Base-by-base conservation (phyloP, 192 early-diverging fungal genomes). In the Kickxella alabastrina region DNA sequence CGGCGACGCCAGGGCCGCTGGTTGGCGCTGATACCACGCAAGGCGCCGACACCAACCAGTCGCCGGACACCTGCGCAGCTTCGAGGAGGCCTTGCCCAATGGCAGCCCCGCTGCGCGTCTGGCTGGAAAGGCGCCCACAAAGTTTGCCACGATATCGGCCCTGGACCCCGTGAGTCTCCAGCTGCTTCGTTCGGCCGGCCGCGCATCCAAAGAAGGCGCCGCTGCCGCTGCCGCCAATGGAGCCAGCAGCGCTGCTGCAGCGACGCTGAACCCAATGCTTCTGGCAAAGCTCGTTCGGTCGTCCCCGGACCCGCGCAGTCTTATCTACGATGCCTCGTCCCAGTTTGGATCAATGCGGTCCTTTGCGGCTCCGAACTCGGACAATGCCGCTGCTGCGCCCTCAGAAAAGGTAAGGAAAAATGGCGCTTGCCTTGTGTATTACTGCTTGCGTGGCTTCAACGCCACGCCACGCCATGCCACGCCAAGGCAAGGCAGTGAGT, bases 341-440 rank as follows among this genome's bases (percentile, higher is more conserved):
- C 73, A 61, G 47, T 76, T 76, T 44, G 73, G 73, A 17, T 63
- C 71, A 19, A 75, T 75, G 71, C 59, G 64, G 14, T 62, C 70
- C 14, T 58, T 31, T 43, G 47, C 41, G 25, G 59, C 71, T 15
- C 56, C 43, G 22, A 43, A 27, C 15, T 23, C 51, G 6, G 37
- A 57, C 13, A 47, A 47, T 14, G 45, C 45, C 3, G 15, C 28
- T 28, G 17, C 7, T 29, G 26, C 22, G 35, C 35, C n/a, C n/a
- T n/a, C n/a, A n/a, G n/a, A n/a, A n/a, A n/a, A n/a, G n/a, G n/a
- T n/a, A n/a, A n/a, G n/a, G n/a, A n/a, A n/a, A n/a, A n/a, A n/a
- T n/a, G n/a, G n/a, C n/a, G n/a, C n/a, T n/a, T n/a, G n/a, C n/a
- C n/a, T n/a, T n/a, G n/a, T n/a, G n/a, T n/a, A n/a, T n/a, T n/a